Percentiles rank a stretch among this genome's conserved stretches.
Evolutionary conservation across 345 rosid species (phyloP).

Genomic region (Erysimum cheiranthoides): DNA sequence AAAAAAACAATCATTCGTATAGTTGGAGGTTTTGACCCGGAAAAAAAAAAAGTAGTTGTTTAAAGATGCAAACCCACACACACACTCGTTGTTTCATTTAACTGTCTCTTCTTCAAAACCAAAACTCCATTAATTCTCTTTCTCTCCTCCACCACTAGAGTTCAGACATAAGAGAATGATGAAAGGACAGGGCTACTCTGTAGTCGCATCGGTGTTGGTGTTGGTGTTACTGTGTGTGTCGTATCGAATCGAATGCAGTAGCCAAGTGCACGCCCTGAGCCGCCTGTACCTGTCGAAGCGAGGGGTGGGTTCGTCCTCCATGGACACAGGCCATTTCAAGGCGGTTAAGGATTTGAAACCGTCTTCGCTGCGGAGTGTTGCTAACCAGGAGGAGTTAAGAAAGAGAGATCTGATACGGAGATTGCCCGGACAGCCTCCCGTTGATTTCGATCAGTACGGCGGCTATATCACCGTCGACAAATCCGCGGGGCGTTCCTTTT

Average conservation of each 20-base stretch:
- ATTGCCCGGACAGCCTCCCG: constrained; percentile 71
- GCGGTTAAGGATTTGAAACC: constrained; percentile 39
- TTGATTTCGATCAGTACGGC: constrained; percentile 61
- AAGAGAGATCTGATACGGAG: constrained; percentile 59
- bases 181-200: constrained; percentile 23
- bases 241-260: constrained; percentile 34
- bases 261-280: constrained; percentile 45
- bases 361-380: constrained; percentile 5
- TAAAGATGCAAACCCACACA: constrained; percentile 35
- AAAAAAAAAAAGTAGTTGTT: neutral
- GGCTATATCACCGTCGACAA: constrained; percentile 71
- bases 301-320: constrained; percentile 35
- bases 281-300: constrained; percentile 43
- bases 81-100: constrained; percentile 19
- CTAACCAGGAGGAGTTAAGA: constrained; percentile 37
- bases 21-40: constrained; percentile 27
- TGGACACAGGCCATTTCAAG: constrained; percentile 40
- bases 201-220: constrained; percentile 15
- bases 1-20: constrained; percentile 36
- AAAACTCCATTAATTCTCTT: neutral
- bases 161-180: constrained; percentile 25
- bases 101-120: constrained; percentile 33
- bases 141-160: neutral
- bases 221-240: constrained; percentile 21
- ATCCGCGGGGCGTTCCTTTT: constrained; percentile 65